Evolutionary conservation across 176 grass and related monocot genomes (phyloP).

Genomic region (Hyparrhenia diplandra): DNA sequence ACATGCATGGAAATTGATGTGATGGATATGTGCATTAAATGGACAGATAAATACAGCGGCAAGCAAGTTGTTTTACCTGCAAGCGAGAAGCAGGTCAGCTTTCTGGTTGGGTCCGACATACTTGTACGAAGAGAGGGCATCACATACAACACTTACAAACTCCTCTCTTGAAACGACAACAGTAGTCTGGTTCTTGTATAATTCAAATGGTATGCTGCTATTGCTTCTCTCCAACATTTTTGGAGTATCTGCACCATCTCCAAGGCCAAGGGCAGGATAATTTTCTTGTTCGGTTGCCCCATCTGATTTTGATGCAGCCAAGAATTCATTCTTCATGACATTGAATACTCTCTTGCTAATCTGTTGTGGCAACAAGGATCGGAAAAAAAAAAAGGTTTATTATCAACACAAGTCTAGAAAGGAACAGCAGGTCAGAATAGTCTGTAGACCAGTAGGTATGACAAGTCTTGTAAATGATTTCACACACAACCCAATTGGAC

Average conservation of each 20-base stretch:
- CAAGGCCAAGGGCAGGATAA: neutral
- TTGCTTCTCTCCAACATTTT: constrained; percentile 29
- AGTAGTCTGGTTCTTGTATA: constrained; percentile 88
- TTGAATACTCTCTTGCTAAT: constrained; percentile 95
- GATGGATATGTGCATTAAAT: neutral
- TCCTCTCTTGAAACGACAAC: constrained; percentile 62
- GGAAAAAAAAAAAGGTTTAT: neutral
- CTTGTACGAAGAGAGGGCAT: constrained; percentile 74
- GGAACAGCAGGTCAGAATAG: neutral
- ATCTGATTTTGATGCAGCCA: constrained; percentile 34
- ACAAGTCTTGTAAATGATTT: constrained; percentile 11
- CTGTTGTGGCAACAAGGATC: constrained; percentile 38
- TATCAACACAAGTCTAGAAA: neutral
- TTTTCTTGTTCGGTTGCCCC: constrained; percentile 20
- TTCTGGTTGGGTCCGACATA: constrained; percentile 89
- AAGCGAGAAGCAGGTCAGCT: constrained; percentile 91
- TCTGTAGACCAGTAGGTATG: constrained; percentile 7
- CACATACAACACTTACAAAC: constrained; percentile 69
- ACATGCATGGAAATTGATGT: neutral
- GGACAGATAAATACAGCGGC: neutral
- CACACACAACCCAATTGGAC: neutral
- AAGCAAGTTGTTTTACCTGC: constrained; percentile 54
- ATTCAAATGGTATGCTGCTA: constrained; percentile 63
- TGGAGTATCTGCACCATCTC: constrained; percentile 5
- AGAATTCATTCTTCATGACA: constrained; percentile 63